Base-by-base conservation (phyloP, 2,329 filamentous ascomycete species). In the Fusarium cicatricum region DNA sequence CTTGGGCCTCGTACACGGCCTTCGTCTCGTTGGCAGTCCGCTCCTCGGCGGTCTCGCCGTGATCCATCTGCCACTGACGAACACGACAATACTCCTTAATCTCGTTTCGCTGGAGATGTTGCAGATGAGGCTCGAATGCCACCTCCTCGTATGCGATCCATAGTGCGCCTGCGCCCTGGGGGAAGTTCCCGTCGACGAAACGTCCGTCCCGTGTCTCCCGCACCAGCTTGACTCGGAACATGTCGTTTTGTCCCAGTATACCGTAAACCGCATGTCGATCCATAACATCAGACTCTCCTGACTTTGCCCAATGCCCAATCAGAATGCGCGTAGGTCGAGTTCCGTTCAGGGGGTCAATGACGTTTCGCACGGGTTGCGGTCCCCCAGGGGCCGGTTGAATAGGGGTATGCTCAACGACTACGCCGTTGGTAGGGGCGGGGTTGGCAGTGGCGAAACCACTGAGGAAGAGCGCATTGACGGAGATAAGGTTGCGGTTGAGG, bases 141-240 rank as follows among this genome's bases (percentile, higher is more conserved):
- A 87, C 82, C 43, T 88, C 84, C 12, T 88, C 84, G 58, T 85
- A 87, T 6, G 80, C 74, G 32, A 88, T 84, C 85, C 85, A 88
- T 1, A 88, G 69, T 2, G 82, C 84, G 11, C 85, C 85, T 2
- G 85, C 82, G 2, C 85, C 85, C 2, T 72, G 71, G 0, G 86
- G 86, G 49, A 86, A 88, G 68, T 88, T 87, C 31, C 83, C 85
- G 28, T 83, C 77, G 1, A 85, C 74, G 26, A 78, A 80, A 0
- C 83, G 80, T 3, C 85, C 85, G 64, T 87, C 85, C 3, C 85
- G 80, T 0, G 85, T 88, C 64, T 86, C 79, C 6, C 82, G 77
- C 1, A 85, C 80, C 0, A 88, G 76, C 68, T 88, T 88, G 48
- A 87, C 84, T 0, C 86, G 76, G 67, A 89, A 88, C 80, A 86